Evolutionary conservation across 306 rosid genomes (phyloP), one percentile per base, ranked within the genome.

Genomic region (Pyrus bretschneideri): DNA sequence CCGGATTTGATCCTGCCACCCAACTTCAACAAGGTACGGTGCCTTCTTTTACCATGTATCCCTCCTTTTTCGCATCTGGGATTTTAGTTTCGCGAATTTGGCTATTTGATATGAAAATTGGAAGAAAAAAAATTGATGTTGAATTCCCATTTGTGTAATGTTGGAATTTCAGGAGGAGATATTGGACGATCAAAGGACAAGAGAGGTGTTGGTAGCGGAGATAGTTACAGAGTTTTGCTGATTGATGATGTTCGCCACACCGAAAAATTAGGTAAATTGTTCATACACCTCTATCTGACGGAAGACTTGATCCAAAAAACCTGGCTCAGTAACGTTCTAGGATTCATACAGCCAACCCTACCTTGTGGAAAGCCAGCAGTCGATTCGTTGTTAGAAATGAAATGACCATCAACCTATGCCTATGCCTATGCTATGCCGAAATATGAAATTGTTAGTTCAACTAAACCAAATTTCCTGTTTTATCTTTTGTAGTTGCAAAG

Each of bases 181-280:
- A 79, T 79, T 72, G 82, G 82, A 65, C 19, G 68, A 33, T 49
- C 42, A 35, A 79, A 51, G 69, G 46, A 64, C 65, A 72, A 55
- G 59, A 79, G 22, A 64, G 78, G 82, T 40, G 54, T 30, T 40
- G 78, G 78, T 13, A 72, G 78, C 29, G 82, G 82, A 66, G 82
- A 79, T 55, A 72, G 82, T 66, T 79, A 79, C 73, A 54, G 67
- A 38, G 78, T 79, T n/a, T 46, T 79, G 73, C 51, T 79, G 68
- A 72, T 79, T 55, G 82, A 79, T 79, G 82, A 79, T 54, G 61
- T 66, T 29, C 78, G 62, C 22, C 82, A 79, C 19, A 79, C 78
- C 0, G 78, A 79, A 52, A 79, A 79, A 19, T 72, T 79, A 79
- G 82, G 82, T 71, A 52, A 40, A 9, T 57, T 65, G 19, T 40